Evolutionary conservation across 306 rosid genomes (phyloP).

Genomic region (Prunus davidiana): DNA sequence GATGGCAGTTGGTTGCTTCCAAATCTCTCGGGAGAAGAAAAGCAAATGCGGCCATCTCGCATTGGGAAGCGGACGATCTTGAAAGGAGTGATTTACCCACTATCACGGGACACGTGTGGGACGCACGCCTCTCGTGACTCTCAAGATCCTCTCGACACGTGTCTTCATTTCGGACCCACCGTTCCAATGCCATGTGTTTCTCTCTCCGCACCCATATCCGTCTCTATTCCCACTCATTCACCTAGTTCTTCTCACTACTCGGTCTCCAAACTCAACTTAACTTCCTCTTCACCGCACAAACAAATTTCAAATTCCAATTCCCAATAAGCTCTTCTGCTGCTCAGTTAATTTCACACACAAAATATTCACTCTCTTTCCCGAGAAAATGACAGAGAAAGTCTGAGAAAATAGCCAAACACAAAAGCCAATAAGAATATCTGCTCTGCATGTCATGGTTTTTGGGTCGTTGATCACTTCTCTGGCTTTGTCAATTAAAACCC

Average conservation of each 20-base stretch:
- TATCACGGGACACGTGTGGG: constrained; percentile 19
- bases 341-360: not conserved
- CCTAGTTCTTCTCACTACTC: too few relatives aligned
- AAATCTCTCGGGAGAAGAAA: constrained; percentile 6
- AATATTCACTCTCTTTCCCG: constrained; percentile 21
- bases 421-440: not conserved
- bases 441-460: constrained; percentile 6
- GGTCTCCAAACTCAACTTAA: not conserved
- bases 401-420: not conserved
- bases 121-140: not conserved
- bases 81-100: constrained; percentile 18
- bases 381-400: not conserved
- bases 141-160: constrained; percentile 36
- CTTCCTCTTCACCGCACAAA: not conserved
- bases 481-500: not conserved
- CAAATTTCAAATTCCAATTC: not conserved
- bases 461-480: not conserved
- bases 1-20: not conserved
- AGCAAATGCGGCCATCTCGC: constrained; percentile 29
- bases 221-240: not conserved
- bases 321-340: not conserved
- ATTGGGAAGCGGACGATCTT: constrained; percentile 47
- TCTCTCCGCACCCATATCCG: constrained; percentile 10
- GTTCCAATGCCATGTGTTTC: constrained; percentile 33
- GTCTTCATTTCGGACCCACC: constrained; percentile 26